Conservation (phyloP, 1,284 basidiomycete genomes). For the Sporisorium sorghi region DNA sequence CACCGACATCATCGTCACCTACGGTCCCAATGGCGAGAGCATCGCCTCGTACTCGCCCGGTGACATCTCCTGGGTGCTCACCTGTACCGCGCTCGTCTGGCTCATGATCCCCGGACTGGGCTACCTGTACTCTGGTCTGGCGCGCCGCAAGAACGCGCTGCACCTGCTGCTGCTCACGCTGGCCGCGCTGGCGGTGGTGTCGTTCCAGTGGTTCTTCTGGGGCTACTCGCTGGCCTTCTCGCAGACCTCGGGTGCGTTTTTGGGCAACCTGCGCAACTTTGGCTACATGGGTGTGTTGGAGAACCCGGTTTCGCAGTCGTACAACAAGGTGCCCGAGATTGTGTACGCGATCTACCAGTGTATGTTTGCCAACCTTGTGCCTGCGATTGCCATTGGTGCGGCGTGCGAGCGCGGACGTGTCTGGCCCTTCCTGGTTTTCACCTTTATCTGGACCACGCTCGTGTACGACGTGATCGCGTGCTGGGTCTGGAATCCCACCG, state of each 20-base stretch:
- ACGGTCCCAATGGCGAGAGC: conserved; percentile 43
- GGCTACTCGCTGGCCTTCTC: conserved; percentile 71
- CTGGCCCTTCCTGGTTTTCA: conserved; percentile 86
- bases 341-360: conserved; percentile 71
- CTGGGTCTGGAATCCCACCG: conserved; percentile 89
- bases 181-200: conserved; percentile 64
- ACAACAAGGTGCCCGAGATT: conserved; percentile 73
- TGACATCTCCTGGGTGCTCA: conserved; percentile 73
- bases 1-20: conserved; percentile 66
- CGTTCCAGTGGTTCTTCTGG: conserved; percentile 75
- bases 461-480: conserved; percentile 71
- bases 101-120: conserved; percentile 75
- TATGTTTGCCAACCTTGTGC: conserved; percentile 72
- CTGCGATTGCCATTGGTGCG: conserved; percentile 73
- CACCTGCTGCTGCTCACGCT: conserved; percentile 72
- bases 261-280: conserved; percentile 78
- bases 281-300: conserved; percentile 78
- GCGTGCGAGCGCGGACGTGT: conserved; percentile 89
- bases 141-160: conserved; percentile 76
- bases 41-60: conserved; percentile 53
- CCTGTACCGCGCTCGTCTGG: conserved; percentile 82
- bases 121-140: conserved; percentile 88
- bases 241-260: conserved; percentile 76
- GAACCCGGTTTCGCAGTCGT: conserved; percentile 78
- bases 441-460: conserved; percentile 85